Evolutionary conservation across 2,329 filamentous ascomycete species (phyloP), one percentile per base, ranked within the genome.

Genomic region (Lasiodiplodia theobromae): DNA sequence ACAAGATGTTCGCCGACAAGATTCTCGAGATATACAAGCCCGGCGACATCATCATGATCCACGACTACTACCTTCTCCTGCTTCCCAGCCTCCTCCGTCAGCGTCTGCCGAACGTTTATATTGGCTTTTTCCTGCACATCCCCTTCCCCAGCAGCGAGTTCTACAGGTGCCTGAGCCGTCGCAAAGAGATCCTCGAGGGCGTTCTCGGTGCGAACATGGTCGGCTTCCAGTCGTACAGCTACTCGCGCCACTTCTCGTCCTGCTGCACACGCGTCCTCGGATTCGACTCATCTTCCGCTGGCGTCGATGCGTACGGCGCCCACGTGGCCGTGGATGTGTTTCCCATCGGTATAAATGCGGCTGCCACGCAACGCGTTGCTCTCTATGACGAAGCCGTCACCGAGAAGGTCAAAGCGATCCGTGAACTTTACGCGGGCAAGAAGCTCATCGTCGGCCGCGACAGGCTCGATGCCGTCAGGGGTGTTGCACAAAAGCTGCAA

Each of bases 101-200:
- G 79, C 89, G 91, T 52, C 85, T 94, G 21, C 92, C 94, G 4
- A 92, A 94, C 78, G 92, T 97, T 81, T 96, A 97, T 82, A 94
- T 97, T 76, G 91, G 93, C 66, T 97, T 97, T 84, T 98, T 93
- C 83, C 85, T 98, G 57, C 95, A 98, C 80, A 91, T 93, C 56
- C 95, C 95, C 0, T 98, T 98, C 80, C 95, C 95, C 40, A 97
- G 94, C 81, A 97, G 93, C 84, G 96, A 98, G 80, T 97, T 97
- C 77, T 88, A 97, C 78, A 89, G 94, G 58, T 97, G 94, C 78
- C 84, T 97, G 68, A 92, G 93, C 47, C 89, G 93, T 71, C 89
- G 95, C 73, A 97, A 97, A 80, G 94, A 97, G 78, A 86, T 98
- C 12, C 84, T 98, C 16, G 93, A 96, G 73, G 96, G 96, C 60